Conservation (phyloP, 495 filamentous ascomycete species). For the Echria macrotheca region DNA sequence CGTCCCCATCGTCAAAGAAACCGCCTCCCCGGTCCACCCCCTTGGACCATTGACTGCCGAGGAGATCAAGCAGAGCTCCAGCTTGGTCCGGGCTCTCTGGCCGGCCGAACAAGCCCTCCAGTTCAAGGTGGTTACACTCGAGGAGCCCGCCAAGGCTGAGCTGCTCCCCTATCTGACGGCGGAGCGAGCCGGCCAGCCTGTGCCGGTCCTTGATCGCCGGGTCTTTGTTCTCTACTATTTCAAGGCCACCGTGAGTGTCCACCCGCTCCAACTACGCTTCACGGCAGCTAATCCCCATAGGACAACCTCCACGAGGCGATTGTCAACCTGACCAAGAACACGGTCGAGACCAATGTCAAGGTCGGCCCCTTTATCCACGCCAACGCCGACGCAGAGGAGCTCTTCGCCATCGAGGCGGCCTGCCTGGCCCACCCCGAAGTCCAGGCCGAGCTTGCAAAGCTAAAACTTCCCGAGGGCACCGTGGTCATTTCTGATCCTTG, state of each 20-base stretch:
- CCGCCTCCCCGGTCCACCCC: constrained; percentile 41
- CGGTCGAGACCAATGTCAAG: constrained; percentile 54
- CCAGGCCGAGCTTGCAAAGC: constrained; percentile 57
- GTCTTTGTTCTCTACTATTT: constrained; percentile 60
- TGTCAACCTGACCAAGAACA: constrained; percentile 47
- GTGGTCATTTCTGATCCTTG: constrained; percentile 61
- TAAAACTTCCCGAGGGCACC: constrained; percentile 57
- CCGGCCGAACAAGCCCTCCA: constrained; percentile 34
- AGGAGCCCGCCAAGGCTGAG: constrained; percentile 58
- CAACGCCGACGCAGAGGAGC: constrained; percentile 54
- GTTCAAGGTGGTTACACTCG: constrained; percentile 62
- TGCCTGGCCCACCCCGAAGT: constrained; percentile 53
- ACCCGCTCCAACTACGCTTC: too few relatives aligned
- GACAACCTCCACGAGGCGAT: constrained; percentile 64
- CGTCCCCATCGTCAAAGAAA: not conserved
- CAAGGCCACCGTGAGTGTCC: constrained; percentile 49
- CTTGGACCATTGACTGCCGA: constrained; percentile 52
- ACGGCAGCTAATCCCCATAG: constrained; percentile 25
- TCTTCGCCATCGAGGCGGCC: constrained; percentile 53
- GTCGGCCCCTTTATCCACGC: constrained; percentile 53
- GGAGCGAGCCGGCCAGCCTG: constrained; percentile 19
- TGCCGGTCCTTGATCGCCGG: constrained; percentile 41
- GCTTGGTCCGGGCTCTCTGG: constrained; percentile 44
- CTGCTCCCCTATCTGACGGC: constrained; percentile 44
- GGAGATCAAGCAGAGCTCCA: constrained; percentile 47